phyloP scores from a whole-genome alignment of 352 stramenopile genomes.

The Pythium angustatum region DNA sequence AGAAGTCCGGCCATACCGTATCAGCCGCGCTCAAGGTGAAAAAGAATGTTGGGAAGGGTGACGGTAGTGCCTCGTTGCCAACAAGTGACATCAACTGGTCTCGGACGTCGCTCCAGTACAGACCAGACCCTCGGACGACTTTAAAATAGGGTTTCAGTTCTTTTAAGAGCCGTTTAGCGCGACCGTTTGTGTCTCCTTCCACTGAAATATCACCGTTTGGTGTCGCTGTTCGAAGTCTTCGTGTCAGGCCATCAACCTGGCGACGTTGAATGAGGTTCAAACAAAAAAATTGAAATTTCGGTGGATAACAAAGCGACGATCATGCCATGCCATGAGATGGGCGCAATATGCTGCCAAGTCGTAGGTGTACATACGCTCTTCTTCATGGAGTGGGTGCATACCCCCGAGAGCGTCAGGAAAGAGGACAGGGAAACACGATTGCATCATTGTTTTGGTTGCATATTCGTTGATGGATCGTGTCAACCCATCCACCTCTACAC shows the following conservation, averaged over 20 bases:
- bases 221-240: no score
- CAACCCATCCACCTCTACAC: neutral
- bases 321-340: conserved; percentile 25
- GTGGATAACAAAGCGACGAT: conserved; percentile 19
- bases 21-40: no score
- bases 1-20: no score
- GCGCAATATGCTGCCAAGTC: conserved; percentile 23
- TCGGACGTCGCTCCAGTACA: no score
- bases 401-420: conserved; percentile 27
- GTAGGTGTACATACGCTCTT: conserved; percentile 12
- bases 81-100: no score
- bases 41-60: no score
- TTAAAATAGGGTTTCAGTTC: no score
- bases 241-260: conserved; percentile 23
- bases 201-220: no score
- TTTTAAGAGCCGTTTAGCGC: no score
- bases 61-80: no score
- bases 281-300: conserved; percentile 32
- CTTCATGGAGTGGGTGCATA: neutral
- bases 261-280: conserved; percentile 30
- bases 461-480: conserved; percentile 22
- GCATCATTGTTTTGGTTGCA: conserved; percentile 19
- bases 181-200: no score
- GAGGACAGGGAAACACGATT: conserved; percentile 30
- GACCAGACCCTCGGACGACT: no score